Evolutionary conservation across 345 rosid genomes (phyloP).

Genomic region (Physaria fendleri): DNA sequence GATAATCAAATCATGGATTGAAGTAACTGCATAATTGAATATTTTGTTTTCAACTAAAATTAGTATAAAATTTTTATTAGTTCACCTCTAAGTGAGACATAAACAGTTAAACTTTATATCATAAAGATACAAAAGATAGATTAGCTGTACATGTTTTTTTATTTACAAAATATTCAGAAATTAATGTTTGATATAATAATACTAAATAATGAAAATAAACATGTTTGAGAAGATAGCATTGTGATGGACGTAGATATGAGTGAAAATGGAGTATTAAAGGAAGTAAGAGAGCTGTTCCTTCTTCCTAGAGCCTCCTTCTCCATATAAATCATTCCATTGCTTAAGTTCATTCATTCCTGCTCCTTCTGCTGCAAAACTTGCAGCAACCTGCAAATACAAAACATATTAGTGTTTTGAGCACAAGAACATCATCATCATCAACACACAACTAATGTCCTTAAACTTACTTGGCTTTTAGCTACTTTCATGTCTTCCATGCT

Average conservation of each 20-base stretch:
- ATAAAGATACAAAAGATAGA: neutral
- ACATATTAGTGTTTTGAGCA: neutral
- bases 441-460: neutral
- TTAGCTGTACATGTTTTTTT: constrained; percentile 20
- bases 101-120: constrained; percentile 3
- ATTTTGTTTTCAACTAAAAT: neutral
- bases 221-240: neutral
- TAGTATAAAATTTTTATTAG: neutral
- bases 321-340: constrained; percentile 86
- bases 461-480: constrained; percentile 81
- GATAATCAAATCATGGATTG: neutral
- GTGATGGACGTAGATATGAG: neutral
- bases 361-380: constrained; percentile 84
- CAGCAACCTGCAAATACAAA: constrained; percentile 58
- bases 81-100: neutral
- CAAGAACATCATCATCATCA: constrained; percentile 12
- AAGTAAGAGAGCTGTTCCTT: constrained; percentile 82
- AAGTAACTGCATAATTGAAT: neutral
- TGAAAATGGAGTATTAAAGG: constrained; percentile 39
- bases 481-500: constrained; percentile 89
- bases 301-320: constrained; percentile 96
- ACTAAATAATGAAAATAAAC: constrained; percentile 3
- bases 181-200: neutral
- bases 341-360: constrained; percentile 73
- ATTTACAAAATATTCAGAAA: constrained; percentile 8